phyloP scores from a whole-genome alignment of 495 filamentous ascomycete species.

The Aspergillus bridgeri region DNA sequence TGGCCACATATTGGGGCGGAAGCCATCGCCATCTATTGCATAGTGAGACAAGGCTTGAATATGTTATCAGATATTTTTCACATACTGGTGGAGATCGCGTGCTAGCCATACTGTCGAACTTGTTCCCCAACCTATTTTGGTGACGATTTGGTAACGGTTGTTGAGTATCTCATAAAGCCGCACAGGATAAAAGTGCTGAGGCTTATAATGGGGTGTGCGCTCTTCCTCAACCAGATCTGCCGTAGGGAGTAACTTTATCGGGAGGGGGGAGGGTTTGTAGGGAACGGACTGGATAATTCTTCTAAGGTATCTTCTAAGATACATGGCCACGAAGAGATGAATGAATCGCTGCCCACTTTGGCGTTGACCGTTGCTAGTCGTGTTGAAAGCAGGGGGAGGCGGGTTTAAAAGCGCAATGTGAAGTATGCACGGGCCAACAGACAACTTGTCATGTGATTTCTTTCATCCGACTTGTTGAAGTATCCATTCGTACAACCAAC shows the following conservation, averaged over 20 bases:
- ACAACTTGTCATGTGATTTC: slow-evolving; percentile 2
- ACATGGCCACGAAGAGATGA: slow-evolving; percentile 13
- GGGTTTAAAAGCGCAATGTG: slow-evolving; percentile 5
- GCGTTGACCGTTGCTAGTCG: slow-evolving; percentile 2
- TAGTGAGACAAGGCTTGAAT: too few species aligned
- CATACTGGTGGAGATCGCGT: slow-evolving; percentile 36
- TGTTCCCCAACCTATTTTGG: slow-evolving; percentile 47
- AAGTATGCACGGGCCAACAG: slow-evolving; percentile 3
- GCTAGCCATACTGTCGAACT: slow-evolving; percentile 47
- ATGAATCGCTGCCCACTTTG: slow-evolving; percentile 10
- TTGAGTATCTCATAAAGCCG: too few species aligned
- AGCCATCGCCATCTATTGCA: slow-evolving; percentile 26
- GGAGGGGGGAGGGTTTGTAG: slow-evolving; percentile 10
- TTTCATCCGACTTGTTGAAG: neutral
- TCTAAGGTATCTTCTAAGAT: slow-evolving; percentile 13
- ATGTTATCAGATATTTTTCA: too few species aligned
- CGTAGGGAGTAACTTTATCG: slow-evolving; percentile 13
- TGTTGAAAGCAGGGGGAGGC: slow-evolving; percentile 12
- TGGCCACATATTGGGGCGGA: slow-evolving; percentile 21
- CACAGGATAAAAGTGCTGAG: neutral
- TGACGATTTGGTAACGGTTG: slow-evolving; percentile 35
- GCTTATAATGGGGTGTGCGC: neutral
- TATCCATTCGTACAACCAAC: neutral
- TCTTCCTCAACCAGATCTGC: slow-evolving; percentile 16
- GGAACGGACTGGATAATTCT: slow-evolving; percentile 17